Conservation (phyloP, 2,329 filamentous ascomycete species). For the Apiospora pterosperma region DNA sequence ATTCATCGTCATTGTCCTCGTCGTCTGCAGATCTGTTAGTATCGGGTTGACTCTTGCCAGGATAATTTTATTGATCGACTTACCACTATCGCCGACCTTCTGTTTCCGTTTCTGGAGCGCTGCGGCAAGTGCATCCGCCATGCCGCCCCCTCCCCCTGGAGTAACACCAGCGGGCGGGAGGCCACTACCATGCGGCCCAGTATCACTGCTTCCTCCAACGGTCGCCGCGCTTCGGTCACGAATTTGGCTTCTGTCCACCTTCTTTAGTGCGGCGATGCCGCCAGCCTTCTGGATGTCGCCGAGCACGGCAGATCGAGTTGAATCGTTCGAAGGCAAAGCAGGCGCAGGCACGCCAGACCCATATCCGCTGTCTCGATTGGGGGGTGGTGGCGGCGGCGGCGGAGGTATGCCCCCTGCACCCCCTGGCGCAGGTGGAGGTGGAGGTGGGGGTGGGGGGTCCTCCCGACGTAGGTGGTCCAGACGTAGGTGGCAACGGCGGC, state of each 20-base stretch:
- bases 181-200: conserved; percentile 48
- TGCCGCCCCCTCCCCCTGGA: conserved; percentile 56
- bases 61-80: conserved; percentile 38
- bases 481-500: conserved; percentile 14
- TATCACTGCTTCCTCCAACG: conserved; percentile 44
- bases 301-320: conserved; percentile 57
- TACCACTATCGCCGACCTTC: conserved; percentile 93
- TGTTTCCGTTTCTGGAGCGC: conserved; percentile 81
- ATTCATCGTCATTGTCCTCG: conserved; percentile 74
- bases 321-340: conserved; percentile 37
- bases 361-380: conserved; percentile 58
- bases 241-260: conserved; percentile 69
- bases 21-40: conserved; percentile 54
- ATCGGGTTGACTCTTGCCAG: neutral
- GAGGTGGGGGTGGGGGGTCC: conserved; percentile 25
- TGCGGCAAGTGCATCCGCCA: conserved; percentile 80
- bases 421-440: conserved; percentile 33
- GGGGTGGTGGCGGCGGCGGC: conserved; percentile 46
- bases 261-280: conserved; percentile 67
- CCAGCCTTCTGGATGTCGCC: conserved; percentile 71
- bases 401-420: conserved; percentile 28
- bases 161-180: conserved; percentile 49
- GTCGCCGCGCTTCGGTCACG: conserved; percentile 69
- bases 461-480: conserved; percentile 9
- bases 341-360: conserved; percentile 49